Conservation (phyloP, 176 grass and related monocot species). For the Aegilops umbellulata region DNA sequence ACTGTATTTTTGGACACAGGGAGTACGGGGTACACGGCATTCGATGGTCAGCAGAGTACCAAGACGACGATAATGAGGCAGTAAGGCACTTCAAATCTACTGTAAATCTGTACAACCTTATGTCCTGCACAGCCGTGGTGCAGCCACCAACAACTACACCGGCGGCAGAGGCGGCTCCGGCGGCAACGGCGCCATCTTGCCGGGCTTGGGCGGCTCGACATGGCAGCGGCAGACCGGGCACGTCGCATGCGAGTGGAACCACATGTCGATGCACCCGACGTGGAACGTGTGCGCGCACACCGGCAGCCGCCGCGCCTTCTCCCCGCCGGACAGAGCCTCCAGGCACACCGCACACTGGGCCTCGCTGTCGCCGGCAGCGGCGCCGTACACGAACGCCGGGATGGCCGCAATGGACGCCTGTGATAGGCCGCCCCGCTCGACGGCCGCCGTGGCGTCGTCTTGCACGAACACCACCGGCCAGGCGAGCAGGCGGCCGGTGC, state of each 20-base stretch:
- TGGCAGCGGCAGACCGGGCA: slow-evolving; percentile 63
- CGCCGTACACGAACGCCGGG: slow-evolving; percentile 18
- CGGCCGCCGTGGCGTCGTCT: neutral
- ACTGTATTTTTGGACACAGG: too few species aligned
- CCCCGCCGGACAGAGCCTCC: slow-evolving; percentile 35
- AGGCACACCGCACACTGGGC: slow-evolving; percentile 59
- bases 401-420: slow-evolving; percentile 13
- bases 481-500: neutral
- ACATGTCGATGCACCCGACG: slow-evolving; percentile 55
- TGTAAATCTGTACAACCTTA: neutral
- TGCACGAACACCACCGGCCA: neutral
- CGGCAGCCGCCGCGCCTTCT: slow-evolving; percentile 41
- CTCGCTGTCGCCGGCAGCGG: neutral
- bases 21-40: neutral
- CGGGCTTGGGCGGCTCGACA: slow-evolving; percentile 19
- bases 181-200: neutral
- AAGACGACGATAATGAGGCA: neutral
- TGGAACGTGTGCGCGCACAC: slow-evolving; percentile 71
- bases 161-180: neutral
- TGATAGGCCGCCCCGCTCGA: slow-evolving; percentile 9
- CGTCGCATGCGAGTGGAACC: slow-evolving; percentile 49
- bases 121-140: neutral
- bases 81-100: neutral
- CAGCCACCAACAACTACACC: slow-evolving; percentile 24
- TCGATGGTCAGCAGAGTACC: neutral